These are phyloP conservation scores for Aspergillus pseudoviridinutans DNA, from an alignment of 2,329 filamentous ascomycete species.

Conservation along the genomic window DNA sequence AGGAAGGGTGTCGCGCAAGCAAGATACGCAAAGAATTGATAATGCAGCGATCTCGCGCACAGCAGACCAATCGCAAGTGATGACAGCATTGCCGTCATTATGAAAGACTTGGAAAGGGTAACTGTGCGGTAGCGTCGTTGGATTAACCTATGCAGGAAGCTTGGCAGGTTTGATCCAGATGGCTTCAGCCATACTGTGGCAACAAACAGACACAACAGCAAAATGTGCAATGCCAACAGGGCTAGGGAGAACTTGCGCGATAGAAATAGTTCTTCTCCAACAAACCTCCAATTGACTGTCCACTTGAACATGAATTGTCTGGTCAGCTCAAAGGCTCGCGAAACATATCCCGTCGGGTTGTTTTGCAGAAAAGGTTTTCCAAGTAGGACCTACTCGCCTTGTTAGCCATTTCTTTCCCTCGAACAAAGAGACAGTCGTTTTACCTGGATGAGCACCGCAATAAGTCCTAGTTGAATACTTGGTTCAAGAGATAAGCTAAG, in stretches of 20 bases:
- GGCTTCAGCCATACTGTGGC: constrained; percentile 69
- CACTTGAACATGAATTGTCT: constrained; percentile 92
- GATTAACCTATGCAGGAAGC: constrained; percentile 50
- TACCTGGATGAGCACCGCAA: constrained; percentile 77
- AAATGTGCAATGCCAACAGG: constrained; percentile 63
- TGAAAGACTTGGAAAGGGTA: constrained; percentile 65
- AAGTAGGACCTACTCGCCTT: constrained; percentile 44
- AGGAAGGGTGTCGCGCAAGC: constrained; percentile 86
- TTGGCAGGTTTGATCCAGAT: constrained; percentile 54
- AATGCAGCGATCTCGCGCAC: constrained; percentile 84
- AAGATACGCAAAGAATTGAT: constrained; percentile 92
- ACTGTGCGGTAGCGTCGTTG: constrained; percentile 54
- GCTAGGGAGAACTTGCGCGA: constrained; percentile 63
- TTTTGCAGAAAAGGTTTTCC: constrained; percentile 63
- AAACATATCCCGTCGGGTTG: constrained; percentile 68
- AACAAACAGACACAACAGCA: constrained; percentile 64
- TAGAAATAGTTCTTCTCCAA: constrained; percentile 79
- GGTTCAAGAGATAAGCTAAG: constrained; percentile 65
- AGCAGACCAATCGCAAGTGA: constrained; percentile 76
- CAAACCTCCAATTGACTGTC: constrained; percentile 98
- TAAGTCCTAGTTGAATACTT: constrained; percentile 63
- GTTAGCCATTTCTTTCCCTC: background rate
- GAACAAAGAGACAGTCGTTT: constrained; percentile 19
- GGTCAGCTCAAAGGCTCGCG: constrained; percentile 83
- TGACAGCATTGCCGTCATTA: constrained; percentile 71